Evolutionary conservation across 1,284 basidiomycete genomes (phyloP).

Genomic region (Ustilago nuda): DNA sequence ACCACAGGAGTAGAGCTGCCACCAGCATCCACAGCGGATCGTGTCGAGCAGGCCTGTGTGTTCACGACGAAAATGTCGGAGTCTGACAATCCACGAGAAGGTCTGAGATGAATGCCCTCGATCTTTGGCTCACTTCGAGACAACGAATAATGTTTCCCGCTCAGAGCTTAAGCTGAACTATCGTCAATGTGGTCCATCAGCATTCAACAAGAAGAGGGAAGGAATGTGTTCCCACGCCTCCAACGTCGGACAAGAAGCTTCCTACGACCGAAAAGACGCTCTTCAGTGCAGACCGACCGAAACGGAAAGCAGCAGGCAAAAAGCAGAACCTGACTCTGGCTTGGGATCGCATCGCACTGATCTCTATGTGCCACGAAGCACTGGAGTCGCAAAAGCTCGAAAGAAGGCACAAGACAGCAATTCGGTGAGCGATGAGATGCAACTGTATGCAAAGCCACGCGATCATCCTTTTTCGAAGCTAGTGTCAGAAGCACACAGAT

Average conservation of each 20-base stretch:
- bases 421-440: slow-evolving; percentile 1
- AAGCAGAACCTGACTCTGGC: neutral
- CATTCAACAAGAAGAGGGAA: neutral
- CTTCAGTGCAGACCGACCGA: neutral
- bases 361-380: neutral
- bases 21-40: neutral
- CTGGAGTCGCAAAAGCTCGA: neutral
- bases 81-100: neutral
- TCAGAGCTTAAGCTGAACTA: neutral
- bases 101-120: neutral
- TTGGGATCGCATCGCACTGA: slow-evolving; percentile 5
- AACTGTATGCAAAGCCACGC: slow-evolving; percentile 1
- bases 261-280: neutral
- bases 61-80: neutral
- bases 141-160: too few relatives aligned
- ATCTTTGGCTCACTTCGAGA: neutral
- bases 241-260: neutral
- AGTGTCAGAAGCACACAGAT: neutral
- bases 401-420: too few relatives aligned
- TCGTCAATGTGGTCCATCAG: neutral
- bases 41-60: neutral
- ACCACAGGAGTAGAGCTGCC: neutral
- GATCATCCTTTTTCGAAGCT: neutral
- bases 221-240: neutral
- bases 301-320: neutral